Evolutionary conservation across 2,329 filamentous ascomycete genomes (phyloP).

Genomic region (Colletotrichum tamarilloi): DNA sequence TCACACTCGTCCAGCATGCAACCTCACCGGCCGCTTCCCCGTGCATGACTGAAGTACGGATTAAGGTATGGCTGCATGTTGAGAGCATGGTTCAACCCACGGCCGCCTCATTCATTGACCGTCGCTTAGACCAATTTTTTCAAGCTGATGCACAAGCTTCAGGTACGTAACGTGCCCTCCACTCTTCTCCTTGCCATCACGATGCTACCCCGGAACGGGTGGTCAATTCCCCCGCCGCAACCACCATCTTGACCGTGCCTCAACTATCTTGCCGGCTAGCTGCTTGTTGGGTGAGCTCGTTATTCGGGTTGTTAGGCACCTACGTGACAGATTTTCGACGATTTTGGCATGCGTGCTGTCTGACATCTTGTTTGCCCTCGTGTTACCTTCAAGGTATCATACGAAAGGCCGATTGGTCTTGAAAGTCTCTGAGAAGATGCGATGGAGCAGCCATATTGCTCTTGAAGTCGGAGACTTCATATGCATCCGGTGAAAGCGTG

Average conservation of each 20-base stretch:
- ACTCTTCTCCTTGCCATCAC: constrained; percentile 4
- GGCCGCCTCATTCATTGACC: constrained; percentile 25
- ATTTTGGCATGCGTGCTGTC: constrained; percentile 2
- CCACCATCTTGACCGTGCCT: constrained; percentile 9
- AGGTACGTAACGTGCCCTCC: constrained; percentile 18
- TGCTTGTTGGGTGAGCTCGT: constrained; percentile 29
- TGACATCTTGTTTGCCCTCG: constrained; percentile 29
- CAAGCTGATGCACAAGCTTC: constrained; percentile 13
- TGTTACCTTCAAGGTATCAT: not conserved
- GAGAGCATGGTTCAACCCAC: constrained; percentile 20
- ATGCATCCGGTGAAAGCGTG: constrained; percentile 7
- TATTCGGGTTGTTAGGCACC: constrained; percentile 8
- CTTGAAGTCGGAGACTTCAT: not conserved
- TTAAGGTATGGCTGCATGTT: constrained; percentile 35
- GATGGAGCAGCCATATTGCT: not conserved
- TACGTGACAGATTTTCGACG: not conserved
- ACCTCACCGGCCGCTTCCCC: constrained; percentile 31
- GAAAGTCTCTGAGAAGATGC: not conserved
- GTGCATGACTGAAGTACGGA: constrained; percentile 33
- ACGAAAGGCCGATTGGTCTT: not conserved
- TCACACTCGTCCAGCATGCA: constrained; percentile 20
- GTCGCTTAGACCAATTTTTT: constrained; percentile 1
- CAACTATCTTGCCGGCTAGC: constrained; percentile 13
- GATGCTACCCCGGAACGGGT: constrained; percentile 30
- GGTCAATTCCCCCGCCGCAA: constrained; percentile 22